These are phyloP conservation scores for Mycena pura DNA, from an alignment of 768 basidiomycete genomes.

Conservation along the genomic window DNA sequence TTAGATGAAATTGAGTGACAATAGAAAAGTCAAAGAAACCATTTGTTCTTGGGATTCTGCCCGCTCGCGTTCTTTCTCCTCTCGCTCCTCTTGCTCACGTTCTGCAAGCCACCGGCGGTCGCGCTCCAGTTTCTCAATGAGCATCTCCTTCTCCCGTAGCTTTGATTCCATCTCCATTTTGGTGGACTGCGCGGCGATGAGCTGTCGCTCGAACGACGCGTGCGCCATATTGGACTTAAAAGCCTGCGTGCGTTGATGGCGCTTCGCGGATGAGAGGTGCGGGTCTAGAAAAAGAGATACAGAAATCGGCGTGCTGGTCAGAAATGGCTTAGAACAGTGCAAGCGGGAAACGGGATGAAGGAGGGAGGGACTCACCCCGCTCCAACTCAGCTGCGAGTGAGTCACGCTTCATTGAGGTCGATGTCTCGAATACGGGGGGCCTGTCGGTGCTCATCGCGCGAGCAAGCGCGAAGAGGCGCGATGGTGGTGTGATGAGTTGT, in stretches of 20 bases:
- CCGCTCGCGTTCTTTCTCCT: conserved; percentile 68
- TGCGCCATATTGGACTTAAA: conserved; percentile 68
- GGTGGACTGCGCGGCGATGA: conserved; percentile 64
- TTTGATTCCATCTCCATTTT: conserved; percentile 72
- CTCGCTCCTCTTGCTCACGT: conserved; percentile 69
- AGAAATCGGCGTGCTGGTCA: conserved; percentile 16
- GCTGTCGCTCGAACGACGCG: conserved; percentile 71
- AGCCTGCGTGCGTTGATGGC: conserved; percentile 68
- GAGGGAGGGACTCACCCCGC: conserved; percentile 49
- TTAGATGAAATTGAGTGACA: not conserved
- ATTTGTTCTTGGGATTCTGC: conserved; percentile 60
- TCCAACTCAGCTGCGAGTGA: conserved; percentile 73
- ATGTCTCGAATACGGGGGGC: too few species aligned
- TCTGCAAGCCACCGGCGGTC: conserved; percentile 76
- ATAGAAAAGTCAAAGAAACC: conserved; percentile 45
- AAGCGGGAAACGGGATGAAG: not conserved
- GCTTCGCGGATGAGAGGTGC: conserved; percentile 68
- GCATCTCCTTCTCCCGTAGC: conserved; percentile 66
- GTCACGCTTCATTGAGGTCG: conserved; percentile 61
- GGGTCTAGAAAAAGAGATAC: conserved; percentile 54
- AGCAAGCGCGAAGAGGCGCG: too few species aligned
- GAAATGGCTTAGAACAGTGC: conserved; percentile 13
- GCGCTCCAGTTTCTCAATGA: conserved; percentile 69
- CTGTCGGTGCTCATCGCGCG: too few species aligned
- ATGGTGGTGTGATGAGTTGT: too few species aligned